These are phyloP conservation scores for Teratosphaeria zuluensis DNA, from an alignment of 2,329 filamentous ascomycete genomes.

Conservation along the genomic window DNA sequence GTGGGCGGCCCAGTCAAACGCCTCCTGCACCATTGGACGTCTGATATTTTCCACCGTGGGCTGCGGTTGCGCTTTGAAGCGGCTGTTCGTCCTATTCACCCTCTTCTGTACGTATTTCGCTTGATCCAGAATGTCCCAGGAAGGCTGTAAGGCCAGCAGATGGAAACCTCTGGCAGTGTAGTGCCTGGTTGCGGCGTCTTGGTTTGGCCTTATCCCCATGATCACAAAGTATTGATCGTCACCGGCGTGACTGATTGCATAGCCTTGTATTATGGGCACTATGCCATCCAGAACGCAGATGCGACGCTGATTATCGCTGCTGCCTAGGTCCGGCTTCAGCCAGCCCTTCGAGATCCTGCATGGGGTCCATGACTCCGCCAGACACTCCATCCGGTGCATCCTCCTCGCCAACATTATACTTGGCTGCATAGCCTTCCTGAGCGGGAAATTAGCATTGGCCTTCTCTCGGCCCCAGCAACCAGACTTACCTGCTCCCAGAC, in stretches of 20 bases:
- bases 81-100: not conserved
- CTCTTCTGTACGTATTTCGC: not conserved
- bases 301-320: conserved; percentile 39
- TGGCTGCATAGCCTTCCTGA: conserved; percentile 87
- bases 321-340: conserved; percentile 89
- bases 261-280: not conserved
- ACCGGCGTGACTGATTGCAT: not conserved
- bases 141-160: not conserved
- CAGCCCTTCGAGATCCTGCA: conserved; percentile 88
- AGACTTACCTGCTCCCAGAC: conserved; percentile 85
- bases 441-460: not conserved
- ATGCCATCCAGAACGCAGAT: not conserved
- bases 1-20: no score
- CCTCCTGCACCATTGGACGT: no score
- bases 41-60: no score
- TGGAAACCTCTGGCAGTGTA: not conserved
- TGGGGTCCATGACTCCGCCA: conserved; percentile 63
- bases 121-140: not conserved
- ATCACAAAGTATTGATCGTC: not conserved
- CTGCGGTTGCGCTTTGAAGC: not conserved
- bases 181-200: not conserved
- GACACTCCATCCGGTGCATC: conserved; percentile 45
- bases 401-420: conserved; percentile 79
- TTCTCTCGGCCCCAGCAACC: not conserved
- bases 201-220: not conserved